Evolutionary conservation across 2,329 filamentous ascomycete species (phyloP), one percentile per base, ranked within the genome.

Genomic region (Sclerotinia nivalis): DNA sequence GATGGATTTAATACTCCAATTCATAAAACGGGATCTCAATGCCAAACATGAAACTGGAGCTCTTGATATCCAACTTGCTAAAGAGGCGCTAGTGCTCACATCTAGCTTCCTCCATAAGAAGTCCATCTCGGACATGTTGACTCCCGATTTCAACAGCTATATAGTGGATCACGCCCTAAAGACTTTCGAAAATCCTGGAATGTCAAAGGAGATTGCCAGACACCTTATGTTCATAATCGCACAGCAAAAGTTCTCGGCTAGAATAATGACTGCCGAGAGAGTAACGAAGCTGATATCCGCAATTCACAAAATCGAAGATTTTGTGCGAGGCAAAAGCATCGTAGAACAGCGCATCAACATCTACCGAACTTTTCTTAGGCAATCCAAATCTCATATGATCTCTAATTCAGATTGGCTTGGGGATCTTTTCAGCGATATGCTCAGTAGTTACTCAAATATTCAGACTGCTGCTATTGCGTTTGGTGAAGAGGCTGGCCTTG

Each of bases 211-310:
- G 22, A 83, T 97, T 13, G 84, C 91, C 43, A 91, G 91, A 49
- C 89, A 92, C 74, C 86, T 97, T 74, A 89, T 97, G 84, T 90
- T 93, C 72, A 85, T 96, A 8, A 83, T 97, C 20, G 91, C 89
- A 58, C 88, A 91, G 59, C 94, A 97, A 76, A 91, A 89, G 72
- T 97, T 98, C 74, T 82, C 89, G 0, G 74, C 87, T 1, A 91
- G 90, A 73, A 86, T 93, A 49, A 91, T 97, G 86, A 94, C 88
- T 0, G 80, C 83, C 5, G 86, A 91, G 61, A 88, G 93, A 66
- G 87, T 92, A 1, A 88, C 89, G 45, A 88, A 88, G 50, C 83
- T 97, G 18, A 83, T 99, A 15, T 83, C 86, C 1, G 87, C 89
- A 0, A 81, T 98, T 10, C 88, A 92, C 77, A 87, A 85, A 9